Evolutionary conservation across 2,329 filamentous ascomycete species (phyloP).

Genomic region (Chalaropsis ovoidea): DNA sequence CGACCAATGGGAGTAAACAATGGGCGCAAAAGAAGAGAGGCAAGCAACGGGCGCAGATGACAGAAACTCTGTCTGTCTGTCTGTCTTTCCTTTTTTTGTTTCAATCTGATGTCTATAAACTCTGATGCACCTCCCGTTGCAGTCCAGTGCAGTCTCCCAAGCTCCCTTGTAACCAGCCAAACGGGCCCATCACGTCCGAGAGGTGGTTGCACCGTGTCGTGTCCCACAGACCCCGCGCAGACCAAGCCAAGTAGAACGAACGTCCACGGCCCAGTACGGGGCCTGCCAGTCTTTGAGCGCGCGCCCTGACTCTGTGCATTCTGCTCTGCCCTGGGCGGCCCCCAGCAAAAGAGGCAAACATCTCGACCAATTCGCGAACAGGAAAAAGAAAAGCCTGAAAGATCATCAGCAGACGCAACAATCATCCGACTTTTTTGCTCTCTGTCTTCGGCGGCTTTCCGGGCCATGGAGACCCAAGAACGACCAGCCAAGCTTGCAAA

Average conservation of each 20-base stretch:
- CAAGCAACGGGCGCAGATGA: no score
- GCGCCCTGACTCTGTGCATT: neutral
- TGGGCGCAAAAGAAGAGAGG: no score
- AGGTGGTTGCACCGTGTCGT: neutral
- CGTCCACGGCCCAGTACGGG: no score
- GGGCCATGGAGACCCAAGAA: neutral
- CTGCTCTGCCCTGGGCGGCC: no score
- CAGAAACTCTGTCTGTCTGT: no score
- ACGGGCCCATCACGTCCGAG: no score
- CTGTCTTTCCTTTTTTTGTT: neutral
- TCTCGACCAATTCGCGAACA: no score
- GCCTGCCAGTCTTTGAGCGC: neutral
- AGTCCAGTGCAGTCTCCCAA: no score
- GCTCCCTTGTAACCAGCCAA: no score
- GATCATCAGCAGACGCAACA: neutral
- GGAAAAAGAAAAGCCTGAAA: neutral
- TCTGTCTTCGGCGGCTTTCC: neutral
- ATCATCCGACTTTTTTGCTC: neutral
- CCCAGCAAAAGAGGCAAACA: neutral
- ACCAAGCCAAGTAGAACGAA: no score
- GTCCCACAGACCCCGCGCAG: neutral
- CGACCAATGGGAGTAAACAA: no score
- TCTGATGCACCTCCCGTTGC: no score
- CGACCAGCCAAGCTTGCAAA: neutral
- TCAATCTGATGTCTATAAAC: neutral